Evolutionary conservation across 495 filamentous ascomycete species (phyloP).

Genomic region (Neurospora hispaniola): DNA sequence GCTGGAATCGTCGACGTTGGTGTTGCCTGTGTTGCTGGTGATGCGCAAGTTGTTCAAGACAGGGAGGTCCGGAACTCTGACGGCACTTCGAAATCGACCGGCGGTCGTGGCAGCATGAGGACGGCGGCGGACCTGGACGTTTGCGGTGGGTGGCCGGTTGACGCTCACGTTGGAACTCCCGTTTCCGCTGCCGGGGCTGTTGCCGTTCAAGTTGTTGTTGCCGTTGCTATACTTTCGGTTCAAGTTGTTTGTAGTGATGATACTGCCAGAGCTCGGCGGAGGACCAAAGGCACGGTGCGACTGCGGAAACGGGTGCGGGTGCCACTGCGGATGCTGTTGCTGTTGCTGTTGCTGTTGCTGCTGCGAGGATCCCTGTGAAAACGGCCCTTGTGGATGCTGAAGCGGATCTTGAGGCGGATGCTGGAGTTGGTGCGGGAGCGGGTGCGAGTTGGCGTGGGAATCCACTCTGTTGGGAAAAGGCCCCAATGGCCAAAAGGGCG

Average conservation of each 20-base stretch:
- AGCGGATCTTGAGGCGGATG: background rate
- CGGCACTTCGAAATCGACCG: slow-evolving; percentile 12
- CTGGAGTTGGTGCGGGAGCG: background rate
- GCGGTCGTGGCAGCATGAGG: slow-evolving; percentile 10
- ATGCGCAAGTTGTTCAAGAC: slow-evolving; percentile 16
- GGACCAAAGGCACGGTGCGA: background rate
- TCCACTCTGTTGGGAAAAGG: background rate
- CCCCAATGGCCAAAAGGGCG: background rate
- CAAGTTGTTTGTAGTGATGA: background rate
- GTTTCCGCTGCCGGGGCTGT: background rate
- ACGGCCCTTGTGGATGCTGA: background rate
- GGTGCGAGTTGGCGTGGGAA: background rate
- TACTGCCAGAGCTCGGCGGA: background rate
- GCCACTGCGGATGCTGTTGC: background rate
- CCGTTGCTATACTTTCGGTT: background rate
- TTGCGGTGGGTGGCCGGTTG: background rate
- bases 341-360: background rate
- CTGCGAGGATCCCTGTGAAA: background rate
- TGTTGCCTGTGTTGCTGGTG: background rate
- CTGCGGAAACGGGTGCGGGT: background rate
- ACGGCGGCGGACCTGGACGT: background rate
- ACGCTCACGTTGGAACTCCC: background rate
- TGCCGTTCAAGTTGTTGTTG: background rate
- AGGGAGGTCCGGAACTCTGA: slow-evolving; percentile 11
- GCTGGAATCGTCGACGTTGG: slow-evolving; percentile 23